Percentiles rank a stretch among this genome's conserved stretches.
These are phyloP conservation scores for Carex cristatella DNA, from an alignment of 176 grass and related monocot species.

Conservation along the genomic window DNA sequence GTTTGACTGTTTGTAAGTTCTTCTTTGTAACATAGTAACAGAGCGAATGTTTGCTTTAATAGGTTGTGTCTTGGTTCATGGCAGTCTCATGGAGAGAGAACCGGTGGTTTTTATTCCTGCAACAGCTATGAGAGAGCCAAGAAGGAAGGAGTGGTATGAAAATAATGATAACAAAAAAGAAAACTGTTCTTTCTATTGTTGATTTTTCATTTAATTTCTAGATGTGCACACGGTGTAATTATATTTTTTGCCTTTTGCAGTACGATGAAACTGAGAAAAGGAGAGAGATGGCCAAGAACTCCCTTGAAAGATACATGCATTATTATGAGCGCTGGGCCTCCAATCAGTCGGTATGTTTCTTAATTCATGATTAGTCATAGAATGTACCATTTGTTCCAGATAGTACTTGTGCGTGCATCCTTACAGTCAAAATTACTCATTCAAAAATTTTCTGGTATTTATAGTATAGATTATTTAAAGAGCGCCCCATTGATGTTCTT, in stretches of 20 bases:
- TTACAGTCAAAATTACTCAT: conserved; percentile 9
- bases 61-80: conserved; percentile 89
- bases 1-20: conserved; percentile 11
- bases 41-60: conserved; percentile 17
- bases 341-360: conserved; percentile 68
- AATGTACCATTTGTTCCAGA: not conserved
- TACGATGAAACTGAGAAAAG: conserved; percentile 44
- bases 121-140: conserved; percentile 92
- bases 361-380: conserved; percentile 18
- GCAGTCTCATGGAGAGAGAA: conserved; percentile 82
- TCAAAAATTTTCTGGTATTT: conserved; percentile 13
- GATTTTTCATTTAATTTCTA: not conserved
- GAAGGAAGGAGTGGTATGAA: conserved; percentile 73
- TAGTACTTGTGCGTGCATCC: not conserved
- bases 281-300: conserved; percentile 92
- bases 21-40: conserved; percentile 4
- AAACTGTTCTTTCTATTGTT: not conserved
- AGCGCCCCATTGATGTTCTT: conserved; percentile 21
- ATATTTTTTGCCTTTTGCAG: not conserved
- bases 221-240: conserved; percentile 1
- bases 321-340: conserved; percentile 98
- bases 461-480: conserved; percentile 11
- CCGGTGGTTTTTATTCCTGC: conserved; percentile 94
- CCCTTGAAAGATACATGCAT: conserved; percentile 96
- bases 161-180: not conserved